Evolutionary conservation across 2,329 filamentous ascomycete genomes (phyloP).

Genomic region (Epichloe gansuensis): DNA sequence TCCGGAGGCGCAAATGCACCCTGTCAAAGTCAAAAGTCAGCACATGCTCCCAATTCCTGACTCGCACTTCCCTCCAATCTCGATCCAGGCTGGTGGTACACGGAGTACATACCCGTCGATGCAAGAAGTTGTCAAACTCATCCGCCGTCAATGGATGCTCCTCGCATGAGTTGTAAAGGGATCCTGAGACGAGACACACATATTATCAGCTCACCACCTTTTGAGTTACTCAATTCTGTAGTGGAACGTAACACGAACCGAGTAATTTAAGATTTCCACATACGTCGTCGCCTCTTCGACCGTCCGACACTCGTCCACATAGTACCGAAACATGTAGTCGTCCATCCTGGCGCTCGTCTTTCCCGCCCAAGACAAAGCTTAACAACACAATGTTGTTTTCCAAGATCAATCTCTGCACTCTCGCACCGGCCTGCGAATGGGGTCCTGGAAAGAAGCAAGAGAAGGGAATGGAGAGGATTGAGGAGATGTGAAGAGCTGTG

Average conservation of each 20-base stretch:
- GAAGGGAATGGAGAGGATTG: background rate
- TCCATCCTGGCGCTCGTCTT: slow-evolving; percentile 31
- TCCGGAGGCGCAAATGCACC: slow-evolving; percentile 39
- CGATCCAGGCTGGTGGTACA: background rate
- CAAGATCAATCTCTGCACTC: no score
- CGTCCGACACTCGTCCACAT: slow-evolving; percentile 34
- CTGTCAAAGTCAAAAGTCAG: slow-evolving; percentile 18
- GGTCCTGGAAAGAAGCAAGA: background rate
- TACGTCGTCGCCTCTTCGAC: slow-evolving; percentile 42
- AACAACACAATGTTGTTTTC: background rate
- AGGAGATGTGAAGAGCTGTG: background rate
- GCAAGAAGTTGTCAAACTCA: slow-evolving; percentile 47
- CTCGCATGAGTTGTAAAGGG: slow-evolving; percentile 35
- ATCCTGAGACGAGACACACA: slow-evolving; percentile 25
- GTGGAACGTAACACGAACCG: slow-evolving; percentile 26
- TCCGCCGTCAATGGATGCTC: slow-evolving; percentile 38
- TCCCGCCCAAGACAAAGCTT: background rate
- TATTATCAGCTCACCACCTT: no score
- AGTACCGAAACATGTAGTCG: slow-evolving; percentile 42
- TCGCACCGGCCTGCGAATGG: no score
- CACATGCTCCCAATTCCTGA: background rate
- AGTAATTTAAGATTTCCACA: slow-evolving; percentile 47
- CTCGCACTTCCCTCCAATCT: background rate
- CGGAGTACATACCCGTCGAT: slow-evolving; percentile 30
- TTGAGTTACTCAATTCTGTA: background rate